Evolutionary conservation across 225 moss, liverwort and hornwort species (phyloP), one percentile per base, ranked within the genome.

Genomic region (Bryum argenteum): DNA sequence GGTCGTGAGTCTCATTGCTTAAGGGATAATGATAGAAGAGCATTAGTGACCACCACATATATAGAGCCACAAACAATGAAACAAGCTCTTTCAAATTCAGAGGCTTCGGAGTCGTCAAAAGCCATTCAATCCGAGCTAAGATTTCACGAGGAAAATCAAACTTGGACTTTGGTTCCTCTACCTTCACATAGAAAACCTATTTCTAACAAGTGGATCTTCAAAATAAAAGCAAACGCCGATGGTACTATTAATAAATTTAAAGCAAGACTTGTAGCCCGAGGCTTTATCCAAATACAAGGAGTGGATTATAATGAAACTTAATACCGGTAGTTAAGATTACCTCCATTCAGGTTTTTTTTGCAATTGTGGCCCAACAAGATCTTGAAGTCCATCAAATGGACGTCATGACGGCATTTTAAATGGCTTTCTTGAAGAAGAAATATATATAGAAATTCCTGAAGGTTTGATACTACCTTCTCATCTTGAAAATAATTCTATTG

Each of bases 331-430:
- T 60, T 5, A 38, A 59, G 0, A 59, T 59, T 9, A 59, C 9
- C 1, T 59, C 1, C 33, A 33, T 33, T 33, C 0, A 6, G 33
- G 4, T 33, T 33, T 33, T 33, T 5, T 6, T 33, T 33, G 33
- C 33, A 33, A 3, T 33, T 33, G 33, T 33, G 33, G 17, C 58
- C 2, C 59, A 38, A n/a, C 10, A n/a, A 59, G 59, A 59, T 10
- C n/a, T 59, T 59, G 38, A 59, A 59, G 38, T 59, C 3, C 38
- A 59, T 59, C 38, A 59, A 58, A 58, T 58, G 58, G 58, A 37
- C 1, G 17, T 16, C 3, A 58, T 17, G 0, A 58, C 3, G 0
- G 13, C 59, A 11, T 60, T 60, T 59, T 39, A 5, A 38, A 60
- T 19, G 39, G 10, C 8, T 10, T 38, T 7, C 18, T 60, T 18